Percentiles rank a stretch among this genome's conserved stretches.
Conservation (phyloP, 2,329 filamentous ascomycete species). For the Fusarium luffae region DNA sequence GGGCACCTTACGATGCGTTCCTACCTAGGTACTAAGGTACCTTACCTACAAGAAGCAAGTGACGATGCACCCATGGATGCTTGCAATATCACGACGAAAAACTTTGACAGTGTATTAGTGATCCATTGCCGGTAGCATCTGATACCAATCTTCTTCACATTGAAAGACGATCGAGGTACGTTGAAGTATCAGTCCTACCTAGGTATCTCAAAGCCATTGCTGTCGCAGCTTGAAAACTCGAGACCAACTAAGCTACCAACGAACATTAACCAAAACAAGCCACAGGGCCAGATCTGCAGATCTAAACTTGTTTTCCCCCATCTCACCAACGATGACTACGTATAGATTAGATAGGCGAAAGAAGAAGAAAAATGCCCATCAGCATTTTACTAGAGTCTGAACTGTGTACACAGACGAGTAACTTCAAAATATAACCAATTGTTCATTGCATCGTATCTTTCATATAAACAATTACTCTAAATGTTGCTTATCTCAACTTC, state of each 20-base stretch:
- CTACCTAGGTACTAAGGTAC: neutral
- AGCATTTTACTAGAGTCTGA: neutral
- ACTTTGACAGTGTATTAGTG: neutral
- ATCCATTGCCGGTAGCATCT: neutral
- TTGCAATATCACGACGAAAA: neutral
- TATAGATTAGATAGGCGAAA: neutral
- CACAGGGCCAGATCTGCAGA: neutral
- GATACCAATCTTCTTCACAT: neutral
- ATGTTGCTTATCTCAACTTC: conserved; percentile 24
- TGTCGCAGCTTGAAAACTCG: neutral
- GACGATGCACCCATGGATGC: neutral
- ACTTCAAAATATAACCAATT: neutral
- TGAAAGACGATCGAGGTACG: neutral
- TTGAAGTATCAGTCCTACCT: neutral
- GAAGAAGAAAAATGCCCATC: neutral
- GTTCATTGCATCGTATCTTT: conserved; percentile 35
- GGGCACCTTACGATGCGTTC: neutral
- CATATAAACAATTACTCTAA: conserved; percentile 21
- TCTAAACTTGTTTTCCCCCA: neutral
- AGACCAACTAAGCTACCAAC: neutral
- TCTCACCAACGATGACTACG: neutral
- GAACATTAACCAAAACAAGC: neutral
- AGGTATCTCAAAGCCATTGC: neutral
- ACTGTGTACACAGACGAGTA: neutral
- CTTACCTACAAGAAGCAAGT: neutral